Evolutionary conservation across 805 yeast species (phyloP).

Genomic region (Pichia nanzhaoensis): DNA sequence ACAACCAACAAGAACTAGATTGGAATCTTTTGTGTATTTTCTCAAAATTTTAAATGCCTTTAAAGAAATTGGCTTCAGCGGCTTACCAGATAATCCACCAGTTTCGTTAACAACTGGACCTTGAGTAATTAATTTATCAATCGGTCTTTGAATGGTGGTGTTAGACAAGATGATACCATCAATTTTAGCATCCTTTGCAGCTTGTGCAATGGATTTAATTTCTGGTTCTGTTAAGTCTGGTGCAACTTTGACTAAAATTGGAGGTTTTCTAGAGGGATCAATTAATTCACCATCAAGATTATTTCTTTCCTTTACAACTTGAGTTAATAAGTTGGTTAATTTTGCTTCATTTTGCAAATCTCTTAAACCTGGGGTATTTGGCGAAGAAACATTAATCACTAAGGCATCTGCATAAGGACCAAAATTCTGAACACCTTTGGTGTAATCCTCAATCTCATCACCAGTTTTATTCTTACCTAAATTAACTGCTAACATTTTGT

Average conservation of each 20-base stretch:
- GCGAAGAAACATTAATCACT: constrained; percentile 88
- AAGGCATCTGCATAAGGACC: constrained; percentile 84
- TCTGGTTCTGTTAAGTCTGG: constrained; percentile 85
- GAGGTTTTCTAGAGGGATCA: constrained; percentile 47
- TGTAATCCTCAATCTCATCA: constrained; percentile 82
- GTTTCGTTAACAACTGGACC: constrained; percentile 44
- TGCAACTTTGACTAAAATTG: constrained; percentile 84
- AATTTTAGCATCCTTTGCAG: constrained; percentile 68
- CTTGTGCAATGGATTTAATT: constrained; percentile 71
- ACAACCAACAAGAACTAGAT: constrained; percentile 79
- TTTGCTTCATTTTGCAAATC: constrained; percentile 74
- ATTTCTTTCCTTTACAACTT: constrained; percentile 68
- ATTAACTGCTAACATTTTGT: constrained; percentile 71
- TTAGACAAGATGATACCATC: constrained; percentile 92
- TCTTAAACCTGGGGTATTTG: constrained; percentile 93
- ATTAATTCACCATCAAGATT: constrained; percentile 35
- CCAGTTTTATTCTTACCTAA: constrained; percentile 91
- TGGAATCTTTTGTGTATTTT: constrained; percentile 66
- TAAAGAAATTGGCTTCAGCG: constrained; percentile 74
- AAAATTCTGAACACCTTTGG: constrained; percentile 73
- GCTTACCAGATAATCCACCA: constrained; percentile 93
- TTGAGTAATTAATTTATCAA: constrained; percentile 42
- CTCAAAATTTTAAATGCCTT: constrained; percentile 66
- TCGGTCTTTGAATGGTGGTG: constrained; percentile 84
- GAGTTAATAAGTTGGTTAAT: constrained; percentile 56